Conservation (phyloP, 2,329 filamentous ascomycete species). For the Aspergillus awamori region DNA sequence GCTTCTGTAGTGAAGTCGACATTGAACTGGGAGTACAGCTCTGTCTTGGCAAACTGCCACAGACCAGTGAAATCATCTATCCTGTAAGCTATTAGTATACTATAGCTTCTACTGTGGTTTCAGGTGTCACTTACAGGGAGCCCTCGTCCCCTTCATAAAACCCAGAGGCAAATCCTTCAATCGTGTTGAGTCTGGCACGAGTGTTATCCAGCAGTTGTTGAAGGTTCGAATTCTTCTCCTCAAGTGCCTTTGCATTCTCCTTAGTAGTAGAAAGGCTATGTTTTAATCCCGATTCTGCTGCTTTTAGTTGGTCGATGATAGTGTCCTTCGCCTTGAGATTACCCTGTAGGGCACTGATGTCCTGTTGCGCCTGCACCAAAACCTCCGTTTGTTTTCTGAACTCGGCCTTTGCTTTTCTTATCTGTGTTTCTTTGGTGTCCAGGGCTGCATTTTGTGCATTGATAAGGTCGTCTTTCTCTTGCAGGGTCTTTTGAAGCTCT, state of each 20-base stretch:
- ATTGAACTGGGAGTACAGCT: neutral
- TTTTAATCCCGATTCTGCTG: neutral
- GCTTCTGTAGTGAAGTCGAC: neutral
- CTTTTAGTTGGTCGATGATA: too few relatives aligned
- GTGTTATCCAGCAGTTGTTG: neutral
- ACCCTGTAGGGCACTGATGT: too few relatives aligned
- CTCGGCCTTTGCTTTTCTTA: too few relatives aligned
- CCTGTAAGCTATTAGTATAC: neutral
- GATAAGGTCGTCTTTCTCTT: too few relatives aligned
- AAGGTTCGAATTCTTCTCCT: neutral
- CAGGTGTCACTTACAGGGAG: neutral
- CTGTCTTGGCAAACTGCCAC: conserved; percentile 1
- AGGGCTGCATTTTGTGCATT: too few relatives aligned
- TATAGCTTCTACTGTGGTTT: neutral
- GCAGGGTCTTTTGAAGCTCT: too few relatives aligned
- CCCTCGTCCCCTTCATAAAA: neutral
- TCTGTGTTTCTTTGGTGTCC: too few relatives aligned
- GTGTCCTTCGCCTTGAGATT: too few relatives aligned
- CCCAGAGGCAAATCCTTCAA: neutral
- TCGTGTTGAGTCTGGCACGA: neutral
- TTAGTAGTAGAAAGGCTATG: neutral
- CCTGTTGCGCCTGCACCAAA: too few relatives aligned
- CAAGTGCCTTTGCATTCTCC: neutral
- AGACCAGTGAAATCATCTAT: neutral
- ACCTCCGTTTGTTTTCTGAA: too few relatives aligned